A percentile compares a stretch with the other conserved stretches of the same genome.
Evolutionary conservation across 192 early-diverging fungal genomes (phyloP).

Genomic region (Spizellomyces punctatus): DNA sequence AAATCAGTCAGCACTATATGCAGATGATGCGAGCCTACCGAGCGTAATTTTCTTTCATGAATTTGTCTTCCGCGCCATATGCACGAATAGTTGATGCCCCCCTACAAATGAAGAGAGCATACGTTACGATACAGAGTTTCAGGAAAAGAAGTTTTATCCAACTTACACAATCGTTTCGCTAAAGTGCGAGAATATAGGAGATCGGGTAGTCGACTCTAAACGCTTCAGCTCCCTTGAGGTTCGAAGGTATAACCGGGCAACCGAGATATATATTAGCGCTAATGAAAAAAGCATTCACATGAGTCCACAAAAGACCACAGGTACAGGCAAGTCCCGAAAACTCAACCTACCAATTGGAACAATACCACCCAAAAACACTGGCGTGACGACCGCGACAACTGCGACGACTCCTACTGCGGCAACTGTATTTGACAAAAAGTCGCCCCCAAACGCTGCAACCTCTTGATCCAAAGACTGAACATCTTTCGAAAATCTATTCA

Average conservation of each 20-base stretch:
- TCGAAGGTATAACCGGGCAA: slow-evolving; percentile 63
- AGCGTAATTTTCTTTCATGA: slow-evolving; percentile 68
- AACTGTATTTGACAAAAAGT: slow-evolving; percentile 29
- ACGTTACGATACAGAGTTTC: too few species aligned
- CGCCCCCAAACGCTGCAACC: slow-evolving; percentile 12
- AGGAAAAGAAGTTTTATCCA: too few species aligned
- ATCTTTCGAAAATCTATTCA: slow-evolving; percentile 88
- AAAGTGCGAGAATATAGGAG: slow-evolving; percentile 58
- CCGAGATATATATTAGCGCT: slow-evolving; percentile 52
- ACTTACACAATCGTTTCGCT: slow-evolving; percentile 39
- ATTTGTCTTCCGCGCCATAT: slow-evolving; percentile 76
- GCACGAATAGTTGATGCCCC: slow-evolving; percentile 89
- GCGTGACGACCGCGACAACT: slow-evolving; percentile 55
- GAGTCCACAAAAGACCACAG: too few species aligned
- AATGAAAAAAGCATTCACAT: too few species aligned
- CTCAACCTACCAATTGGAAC: slow-evolving; percentile 10
- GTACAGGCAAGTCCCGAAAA: too few species aligned
- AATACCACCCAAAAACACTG: slow-evolving; percentile 58
- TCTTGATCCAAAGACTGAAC: slow-evolving; percentile 61
- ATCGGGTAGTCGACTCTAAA: slow-evolving; percentile 53
- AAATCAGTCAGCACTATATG: too few species aligned
- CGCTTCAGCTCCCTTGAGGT: slow-evolving; percentile 50
- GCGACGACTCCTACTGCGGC: slow-evolving; percentile 14
- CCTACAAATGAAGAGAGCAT: too few species aligned
- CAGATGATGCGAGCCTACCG: too few species aligned